Evolutionary conservation across 805 yeast species (phyloP).

Genomic region (Candida glaebosa): DNA sequence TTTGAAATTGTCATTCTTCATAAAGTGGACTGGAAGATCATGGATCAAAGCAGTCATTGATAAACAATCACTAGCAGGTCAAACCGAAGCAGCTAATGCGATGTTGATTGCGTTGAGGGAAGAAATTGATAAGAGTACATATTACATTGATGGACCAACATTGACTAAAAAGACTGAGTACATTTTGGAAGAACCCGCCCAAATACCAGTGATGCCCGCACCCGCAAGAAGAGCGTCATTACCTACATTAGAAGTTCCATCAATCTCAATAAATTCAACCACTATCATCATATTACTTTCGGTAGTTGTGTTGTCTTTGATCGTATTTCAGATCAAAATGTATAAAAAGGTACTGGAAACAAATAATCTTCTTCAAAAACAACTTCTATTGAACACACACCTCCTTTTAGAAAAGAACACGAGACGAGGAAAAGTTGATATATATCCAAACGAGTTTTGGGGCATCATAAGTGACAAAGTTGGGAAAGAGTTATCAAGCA

Average conservation of each 20-base stretch:
- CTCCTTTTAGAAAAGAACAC: slow-evolving; percentile 7
- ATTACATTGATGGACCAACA: slow-evolving; percentile 18
- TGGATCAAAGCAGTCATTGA: slow-evolving; percentile 93
- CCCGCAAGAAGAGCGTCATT: background rate
- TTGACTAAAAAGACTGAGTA: background rate
- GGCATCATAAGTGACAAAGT: slow-evolving; percentile 15
- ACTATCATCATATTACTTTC: background rate
- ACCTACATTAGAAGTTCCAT: background rate
- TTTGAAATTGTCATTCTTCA: slow-evolving; percentile 62
- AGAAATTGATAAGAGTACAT: slow-evolving; percentile 23
- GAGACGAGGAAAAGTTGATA: background rate
- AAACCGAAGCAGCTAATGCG: slow-evolving; percentile 55
- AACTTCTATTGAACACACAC: slow-evolving; percentile 15
- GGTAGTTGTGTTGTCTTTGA: slow-evolving; percentile 13
- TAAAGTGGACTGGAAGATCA: slow-evolving; percentile 87
- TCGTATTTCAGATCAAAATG: slow-evolving; percentile 19
- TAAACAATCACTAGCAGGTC: slow-evolving; percentile 79
- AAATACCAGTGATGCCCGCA: background rate
- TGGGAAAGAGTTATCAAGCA: slow-evolving; percentile 14
- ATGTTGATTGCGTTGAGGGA: slow-evolving; percentile 38
- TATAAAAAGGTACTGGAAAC: slow-evolving; percentile 17
- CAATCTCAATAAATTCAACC: slow-evolving; percentile 1
- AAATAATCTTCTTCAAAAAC: slow-evolving; percentile 20
- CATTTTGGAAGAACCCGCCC: background rate
- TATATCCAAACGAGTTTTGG: slow-evolving; percentile 15